Conservation (phyloP, 2,329 filamentous ascomycete species). For the Cercospora canescens region DNA sequence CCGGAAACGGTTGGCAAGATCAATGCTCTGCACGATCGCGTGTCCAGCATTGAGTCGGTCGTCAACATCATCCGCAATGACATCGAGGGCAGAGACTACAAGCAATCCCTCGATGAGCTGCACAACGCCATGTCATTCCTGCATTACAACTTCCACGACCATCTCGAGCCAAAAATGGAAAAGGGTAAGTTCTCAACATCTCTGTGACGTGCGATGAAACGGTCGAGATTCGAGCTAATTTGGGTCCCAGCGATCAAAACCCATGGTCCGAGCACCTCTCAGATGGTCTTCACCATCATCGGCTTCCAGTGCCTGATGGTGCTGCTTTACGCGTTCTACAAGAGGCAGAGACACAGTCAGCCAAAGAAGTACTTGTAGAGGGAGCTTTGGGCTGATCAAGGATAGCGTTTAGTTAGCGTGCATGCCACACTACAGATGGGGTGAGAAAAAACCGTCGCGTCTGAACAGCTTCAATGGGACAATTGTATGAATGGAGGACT, state of each 20-base stretch:
- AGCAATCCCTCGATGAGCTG: conserved; percentile 54
- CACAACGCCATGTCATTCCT: conserved; percentile 49
- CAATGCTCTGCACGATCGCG: conserved; percentile 18
- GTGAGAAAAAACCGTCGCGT: background rate
- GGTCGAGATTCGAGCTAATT: background rate
- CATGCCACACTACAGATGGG: conserved; percentile 1
- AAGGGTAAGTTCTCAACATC: background rate
- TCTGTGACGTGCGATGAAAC: background rate
- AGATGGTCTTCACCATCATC: conserved; percentile 70
- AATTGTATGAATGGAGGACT: background rate
- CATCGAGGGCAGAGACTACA: conserved; percentile 59
- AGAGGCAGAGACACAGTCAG: conserved; percentile 69
- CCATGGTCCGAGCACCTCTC: conserved; percentile 58
- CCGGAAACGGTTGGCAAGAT: conserved; percentile 25
- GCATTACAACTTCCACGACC: conserved; percentile 52
- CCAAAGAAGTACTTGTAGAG: conserved; percentile 87
- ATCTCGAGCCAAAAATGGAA: conserved; percentile 45
- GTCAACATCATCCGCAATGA: conserved; percentile 55
- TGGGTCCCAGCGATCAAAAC: conserved; percentile 13
- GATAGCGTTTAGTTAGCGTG: conserved; percentile 1
- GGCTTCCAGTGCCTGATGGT: conserved; percentile 72
- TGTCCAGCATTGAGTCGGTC: conserved; percentile 49
- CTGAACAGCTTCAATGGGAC: background rate
- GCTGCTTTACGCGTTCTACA: conserved; percentile 73
- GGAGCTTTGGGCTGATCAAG: background rate